phyloP scores from a whole-genome alignment of 202 grass and related monocot species.

The Cymbopogon flexuosus region DNA sequence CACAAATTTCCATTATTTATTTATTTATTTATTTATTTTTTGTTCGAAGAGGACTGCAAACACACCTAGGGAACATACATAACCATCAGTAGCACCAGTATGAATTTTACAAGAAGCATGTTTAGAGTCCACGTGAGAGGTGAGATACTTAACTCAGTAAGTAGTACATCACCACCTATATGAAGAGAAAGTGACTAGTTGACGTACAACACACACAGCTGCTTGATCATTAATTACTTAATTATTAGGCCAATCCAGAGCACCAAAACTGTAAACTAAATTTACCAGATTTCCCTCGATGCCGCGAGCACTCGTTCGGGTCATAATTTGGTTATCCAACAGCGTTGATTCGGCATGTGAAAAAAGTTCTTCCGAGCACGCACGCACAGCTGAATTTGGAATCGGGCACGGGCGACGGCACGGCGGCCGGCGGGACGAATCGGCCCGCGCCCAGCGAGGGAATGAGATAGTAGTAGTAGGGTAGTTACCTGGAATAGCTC shows the following conservation, averaged over 20 bases:
- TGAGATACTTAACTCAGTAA: not conserved
- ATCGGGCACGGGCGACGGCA: not conserved
- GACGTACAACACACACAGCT: not conserved
- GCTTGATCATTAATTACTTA: not conserved
- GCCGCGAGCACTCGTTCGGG: too few relatives aligned
- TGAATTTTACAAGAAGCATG: not conserved
- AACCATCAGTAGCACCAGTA: not conserved
- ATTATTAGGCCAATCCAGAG: not conserved
- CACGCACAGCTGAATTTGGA: not conserved
- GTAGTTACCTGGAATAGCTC: constrained; percentile 56
- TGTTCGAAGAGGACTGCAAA: not conserved
- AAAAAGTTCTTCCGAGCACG: not conserved
- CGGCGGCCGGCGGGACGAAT: not conserved
- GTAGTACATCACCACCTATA: not conserved
- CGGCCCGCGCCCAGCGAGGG: not conserved
- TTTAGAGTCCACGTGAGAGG: not conserved
- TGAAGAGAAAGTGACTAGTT: not conserved
- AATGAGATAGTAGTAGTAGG: not conserved
- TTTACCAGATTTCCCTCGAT: not conserved
- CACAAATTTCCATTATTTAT: not conserved
- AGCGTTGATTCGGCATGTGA: not conserved
- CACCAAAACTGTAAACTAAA: not conserved
- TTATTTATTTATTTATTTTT: not conserved
- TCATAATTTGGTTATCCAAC: not conserved
- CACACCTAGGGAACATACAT: not conserved